phyloP scores from a whole-genome alignment of 1,284 basidiomycete genomes.

The Wallemia hederae region DNA sequence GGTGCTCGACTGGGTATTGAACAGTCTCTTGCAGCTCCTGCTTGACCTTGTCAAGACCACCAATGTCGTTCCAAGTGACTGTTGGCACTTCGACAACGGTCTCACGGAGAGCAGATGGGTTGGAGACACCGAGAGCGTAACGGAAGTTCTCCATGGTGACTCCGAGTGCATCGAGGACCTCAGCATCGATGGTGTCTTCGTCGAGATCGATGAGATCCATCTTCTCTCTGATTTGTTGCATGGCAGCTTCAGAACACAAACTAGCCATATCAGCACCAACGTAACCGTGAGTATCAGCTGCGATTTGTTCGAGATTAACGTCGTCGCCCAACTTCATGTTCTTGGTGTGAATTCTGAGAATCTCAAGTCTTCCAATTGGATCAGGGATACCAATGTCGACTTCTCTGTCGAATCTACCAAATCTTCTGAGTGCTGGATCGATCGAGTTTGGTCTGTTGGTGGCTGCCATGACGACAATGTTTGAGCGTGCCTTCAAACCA shows the following conservation, averaged over 20 bases:
- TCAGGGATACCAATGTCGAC: slow-evolving; percentile 98
- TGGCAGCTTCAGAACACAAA: slow-evolving; percentile 83
- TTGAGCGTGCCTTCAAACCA: slow-evolving; percentile 81
- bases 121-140: slow-evolving; percentile 72
- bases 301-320: slow-evolving; percentile 93
- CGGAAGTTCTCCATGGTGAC: slow-evolving; percentile 98
- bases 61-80: slow-evolving; percentile 93
- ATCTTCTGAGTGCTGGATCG: slow-evolving; percentile 87
- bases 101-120: slow-evolving; percentile 88
- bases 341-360: slow-evolving; percentile 96
- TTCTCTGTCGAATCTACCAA: slow-evolving; percentile 96
- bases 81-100: slow-evolving; percentile 89
- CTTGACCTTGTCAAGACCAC: slow-evolving; percentile 99
- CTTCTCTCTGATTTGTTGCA: slow-evolving; percentile 97
- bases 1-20: slow-evolving; percentile 97
- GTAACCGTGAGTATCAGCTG: slow-evolving; percentile 95
- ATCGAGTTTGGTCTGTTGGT: slow-evolving; percentile 98
- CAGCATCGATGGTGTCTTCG: slow-evolving; percentile 75
- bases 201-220: slow-evolving; percentile 35
- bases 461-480: slow-evolving; percentile 97
- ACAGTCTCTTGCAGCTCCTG: slow-evolving; percentile 96
- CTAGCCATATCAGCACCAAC: slow-evolving; percentile 94
- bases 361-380: slow-evolving; percentile 90
- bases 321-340: slow-evolving; percentile 99
- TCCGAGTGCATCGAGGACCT: slow-evolving; percentile 79